Conservation (phyloP, 1,139 yeast genomes). For the Geotrichum bryndzae region DNA sequence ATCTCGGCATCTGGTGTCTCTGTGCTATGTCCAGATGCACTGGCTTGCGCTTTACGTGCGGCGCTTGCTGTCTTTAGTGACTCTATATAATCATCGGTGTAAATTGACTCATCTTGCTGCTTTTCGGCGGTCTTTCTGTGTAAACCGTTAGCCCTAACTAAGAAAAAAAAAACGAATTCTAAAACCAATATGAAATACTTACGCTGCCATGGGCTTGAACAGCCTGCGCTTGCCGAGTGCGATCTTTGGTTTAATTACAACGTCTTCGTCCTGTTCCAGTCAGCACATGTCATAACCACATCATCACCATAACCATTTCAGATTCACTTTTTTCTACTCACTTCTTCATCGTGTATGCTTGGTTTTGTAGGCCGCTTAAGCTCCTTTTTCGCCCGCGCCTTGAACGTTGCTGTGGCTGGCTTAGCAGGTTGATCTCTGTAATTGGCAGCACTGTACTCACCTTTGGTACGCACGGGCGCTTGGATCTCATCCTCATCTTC, state of each 20-base stretch:
- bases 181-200: neutral
- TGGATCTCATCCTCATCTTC: neutral
- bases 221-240: constrained; percentile 3
- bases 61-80: constrained; percentile 9
- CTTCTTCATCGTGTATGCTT: neutral
- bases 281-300: neutral
- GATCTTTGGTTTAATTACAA: neutral
- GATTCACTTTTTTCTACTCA: neutral
- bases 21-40: neutral
- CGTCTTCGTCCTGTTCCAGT: neutral
- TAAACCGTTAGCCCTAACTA: neutral
- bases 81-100: constrained; percentile 11
- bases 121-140: neutral
- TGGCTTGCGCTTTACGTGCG: constrained; percentile 17
- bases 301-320: neutral
- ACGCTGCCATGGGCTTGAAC: constrained; percentile 3
- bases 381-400: constrained; percentile 6
- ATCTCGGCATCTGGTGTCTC: neutral
- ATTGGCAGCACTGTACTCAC: neutral
- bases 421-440: neutral
- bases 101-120: neutral
- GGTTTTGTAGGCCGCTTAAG: neutral
- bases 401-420: constrained; percentile 1
- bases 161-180: neutral
- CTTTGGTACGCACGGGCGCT: neutral